Evolutionary conservation across 306 rosid genomes (phyloP).

Genomic region (Adenanthera pavonina): DNA sequence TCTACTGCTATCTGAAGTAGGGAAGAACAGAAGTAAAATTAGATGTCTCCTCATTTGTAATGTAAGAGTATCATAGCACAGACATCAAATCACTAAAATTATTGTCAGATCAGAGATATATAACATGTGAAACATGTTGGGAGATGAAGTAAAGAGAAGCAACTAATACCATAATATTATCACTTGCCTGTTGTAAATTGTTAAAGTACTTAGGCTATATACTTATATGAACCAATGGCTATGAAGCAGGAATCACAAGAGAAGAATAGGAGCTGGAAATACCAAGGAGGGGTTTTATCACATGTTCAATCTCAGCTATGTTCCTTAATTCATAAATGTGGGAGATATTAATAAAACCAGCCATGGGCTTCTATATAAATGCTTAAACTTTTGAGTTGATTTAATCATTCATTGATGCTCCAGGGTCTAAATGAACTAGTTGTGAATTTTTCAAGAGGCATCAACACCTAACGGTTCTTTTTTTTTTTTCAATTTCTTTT

Average conservation of each 20-base stretch:
- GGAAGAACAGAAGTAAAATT: constrained; percentile 28
- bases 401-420: constrained; percentile 14
- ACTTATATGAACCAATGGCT: background rate
- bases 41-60: constrained; percentile 4
- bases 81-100: background rate
- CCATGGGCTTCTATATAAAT: background rate
- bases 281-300: background rate
- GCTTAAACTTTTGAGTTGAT: background rate
- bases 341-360: background rate
- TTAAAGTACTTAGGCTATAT: constrained; percentile 11
- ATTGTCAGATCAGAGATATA: constrained; percentile 7
- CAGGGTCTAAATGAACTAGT: background rate
- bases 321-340: background rate
- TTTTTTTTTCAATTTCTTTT: background rate
- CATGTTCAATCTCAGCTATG: background rate
- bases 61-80: constrained; percentile 8
- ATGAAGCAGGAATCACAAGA: background rate
- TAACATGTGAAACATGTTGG: constrained; percentile 18
- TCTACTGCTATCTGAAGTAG: constrained; percentile 66
- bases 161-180: background rate
- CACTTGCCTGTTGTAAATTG: background rate
- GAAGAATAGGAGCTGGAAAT: constrained; percentile 1
- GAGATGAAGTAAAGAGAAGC: constrained; percentile 29
- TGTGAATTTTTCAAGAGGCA: background rate
- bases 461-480: constrained; percentile 9